Percentiles rank a stretch among this genome's conserved stretches.
These are phyloP conservation scores for Leishmania guyanensis DNA, from an alignment of 208 protist species.

Conservation along the genomic window DNA sequence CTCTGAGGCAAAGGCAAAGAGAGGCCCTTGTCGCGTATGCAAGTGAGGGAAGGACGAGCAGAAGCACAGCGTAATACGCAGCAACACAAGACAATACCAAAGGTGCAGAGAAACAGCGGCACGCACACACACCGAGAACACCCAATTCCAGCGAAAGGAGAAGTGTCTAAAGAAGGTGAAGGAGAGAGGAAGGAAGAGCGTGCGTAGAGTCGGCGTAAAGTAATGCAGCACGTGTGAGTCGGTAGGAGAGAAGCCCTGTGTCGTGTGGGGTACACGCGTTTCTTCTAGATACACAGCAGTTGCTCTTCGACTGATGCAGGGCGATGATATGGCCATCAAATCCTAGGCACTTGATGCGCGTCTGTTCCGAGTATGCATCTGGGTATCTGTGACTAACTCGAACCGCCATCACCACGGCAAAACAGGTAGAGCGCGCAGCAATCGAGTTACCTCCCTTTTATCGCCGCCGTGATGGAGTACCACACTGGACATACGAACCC, in stretches of 20 bases:
- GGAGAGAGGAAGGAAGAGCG: not conserved
- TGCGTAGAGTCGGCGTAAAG: not conserved
- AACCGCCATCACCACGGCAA: no score
- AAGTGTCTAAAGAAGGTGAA: not conserved
- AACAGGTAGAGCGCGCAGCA: not conserved
- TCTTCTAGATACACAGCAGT: not conserved
- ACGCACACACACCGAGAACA: not conserved
- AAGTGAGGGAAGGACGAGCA: conserved; percentile 1
- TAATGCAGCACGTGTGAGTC: not conserved
- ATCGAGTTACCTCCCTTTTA: not conserved
- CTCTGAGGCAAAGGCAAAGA: not conserved
- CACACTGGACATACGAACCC: not conserved
- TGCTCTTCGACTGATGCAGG: not conserved
- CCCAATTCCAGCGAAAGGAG: not conserved
- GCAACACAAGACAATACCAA: not conserved
- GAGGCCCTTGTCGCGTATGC: not conserved
- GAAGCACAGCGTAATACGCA: not conserved
- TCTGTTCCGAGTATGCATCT: not conserved
- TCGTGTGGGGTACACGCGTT: not conserved
- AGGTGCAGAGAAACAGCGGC: not conserved
- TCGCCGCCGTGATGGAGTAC: not conserved
- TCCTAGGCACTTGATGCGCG: not conserved
- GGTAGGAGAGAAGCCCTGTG: not conserved
- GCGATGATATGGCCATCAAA: not conserved
- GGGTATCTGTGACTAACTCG: no score